Conservation (phyloP, 106 monocot species). For the Gastrodia elata region DNA sequence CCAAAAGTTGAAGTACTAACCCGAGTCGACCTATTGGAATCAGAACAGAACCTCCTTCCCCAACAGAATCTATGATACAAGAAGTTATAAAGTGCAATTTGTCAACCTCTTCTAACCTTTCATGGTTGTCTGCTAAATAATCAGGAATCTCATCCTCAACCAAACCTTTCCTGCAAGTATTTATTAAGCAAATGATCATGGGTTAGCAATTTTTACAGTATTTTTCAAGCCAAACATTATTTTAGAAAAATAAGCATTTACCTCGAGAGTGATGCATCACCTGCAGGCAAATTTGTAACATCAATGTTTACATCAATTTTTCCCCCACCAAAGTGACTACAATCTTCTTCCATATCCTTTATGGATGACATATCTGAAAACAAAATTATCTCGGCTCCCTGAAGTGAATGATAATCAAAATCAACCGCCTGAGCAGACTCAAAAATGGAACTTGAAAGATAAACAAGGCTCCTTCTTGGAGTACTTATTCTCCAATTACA, state of each 20-base stretch:
- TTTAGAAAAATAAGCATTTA: constrained; percentile 10
- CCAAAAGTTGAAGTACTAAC: constrained; percentile 50
- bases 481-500: constrained; percentile 79
- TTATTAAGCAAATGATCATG: not conserved
- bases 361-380: constrained; percentile 74
- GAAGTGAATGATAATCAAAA: constrained; percentile 48
- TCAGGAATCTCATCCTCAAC: constrained; percentile 22
- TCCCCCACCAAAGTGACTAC: not conserved
- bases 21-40: constrained; percentile 71
- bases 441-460: constrained; percentile 68
- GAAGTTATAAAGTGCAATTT: constrained; percentile 76
- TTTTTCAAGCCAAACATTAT: not conserved
- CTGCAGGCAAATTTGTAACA: constrained; percentile 12
- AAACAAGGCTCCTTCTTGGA: constrained; percentile 52
- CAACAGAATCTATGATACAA: constrained; percentile 50
- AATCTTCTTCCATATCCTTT: constrained; percentile 11
- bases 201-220: not conserved
- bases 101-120: constrained; percentile 50
- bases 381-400: constrained; percentile 54
- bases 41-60: constrained; percentile 74
- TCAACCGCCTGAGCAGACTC: constrained; percentile 51
- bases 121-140: constrained; percentile 18
- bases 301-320: not conserved
- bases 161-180: constrained; percentile 14
- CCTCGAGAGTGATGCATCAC: constrained; percentile 14